Conservation (phyloP, 257 asterid genomes). For the Nicotiana sylvestris region DNA sequence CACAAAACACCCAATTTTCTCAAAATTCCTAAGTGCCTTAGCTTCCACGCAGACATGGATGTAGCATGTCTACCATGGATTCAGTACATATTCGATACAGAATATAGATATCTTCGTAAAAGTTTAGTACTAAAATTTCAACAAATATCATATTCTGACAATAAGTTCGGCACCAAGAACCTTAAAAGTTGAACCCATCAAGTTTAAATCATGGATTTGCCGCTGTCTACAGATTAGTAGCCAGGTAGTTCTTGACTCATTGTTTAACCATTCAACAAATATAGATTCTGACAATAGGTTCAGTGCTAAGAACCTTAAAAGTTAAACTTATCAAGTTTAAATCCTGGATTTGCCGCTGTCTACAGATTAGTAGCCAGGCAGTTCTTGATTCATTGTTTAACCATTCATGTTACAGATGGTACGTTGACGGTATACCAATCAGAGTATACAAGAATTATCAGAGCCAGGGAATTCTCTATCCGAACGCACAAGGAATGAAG, state of each 20-base stretch:
- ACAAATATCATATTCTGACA: neutral
- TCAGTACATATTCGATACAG: neutral
- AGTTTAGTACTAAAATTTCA: neutral
- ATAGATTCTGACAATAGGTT: neutral
- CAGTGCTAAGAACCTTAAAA: neutral
- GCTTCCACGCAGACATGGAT: too few species aligned
- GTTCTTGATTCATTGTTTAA: neutral
- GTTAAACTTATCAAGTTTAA: neutral
- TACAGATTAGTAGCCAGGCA: too few species aligned
- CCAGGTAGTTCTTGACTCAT: too few species aligned
- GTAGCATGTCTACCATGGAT: too few species aligned
- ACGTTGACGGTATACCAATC: constrained; percentile 53
- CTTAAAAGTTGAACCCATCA: too few species aligned
- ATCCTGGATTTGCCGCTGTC: neutral
- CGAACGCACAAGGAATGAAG: constrained; percentile 57
- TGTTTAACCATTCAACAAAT: too few species aligned
- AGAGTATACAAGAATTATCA: constrained; percentile 56
- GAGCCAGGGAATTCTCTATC: constrained; percentile 50
- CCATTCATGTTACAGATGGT: constrained; percentile 49
- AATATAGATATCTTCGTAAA: neutral
- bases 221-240: too few species aligned
- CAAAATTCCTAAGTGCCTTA: too few species aligned
- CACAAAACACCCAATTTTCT: too few species aligned
- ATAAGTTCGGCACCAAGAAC: too few species aligned
- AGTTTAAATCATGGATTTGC: too few species aligned